Evolutionary conservation across 176 grass and related monocot species (phyloP).

Genomic region (Carex cristatella): DNA sequence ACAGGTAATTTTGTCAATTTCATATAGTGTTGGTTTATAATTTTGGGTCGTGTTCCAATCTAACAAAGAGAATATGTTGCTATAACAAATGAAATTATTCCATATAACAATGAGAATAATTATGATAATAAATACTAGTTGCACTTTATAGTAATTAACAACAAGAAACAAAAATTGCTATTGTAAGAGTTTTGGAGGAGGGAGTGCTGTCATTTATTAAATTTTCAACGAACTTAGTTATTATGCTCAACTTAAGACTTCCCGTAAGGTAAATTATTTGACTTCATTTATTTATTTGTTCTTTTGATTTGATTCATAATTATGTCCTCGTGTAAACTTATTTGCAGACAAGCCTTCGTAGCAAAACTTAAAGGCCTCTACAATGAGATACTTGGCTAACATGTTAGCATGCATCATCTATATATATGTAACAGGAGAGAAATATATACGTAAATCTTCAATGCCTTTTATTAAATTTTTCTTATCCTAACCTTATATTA

Average conservation of each 20-base stretch:
- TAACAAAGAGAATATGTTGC: neutral
- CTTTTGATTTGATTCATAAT: neutral
- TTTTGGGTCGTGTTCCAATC: neutral
- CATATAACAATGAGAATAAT: neutral
- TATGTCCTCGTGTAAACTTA: neutral
- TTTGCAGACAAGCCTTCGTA: conserved; percentile 55
- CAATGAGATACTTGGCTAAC: conserved; percentile 50
- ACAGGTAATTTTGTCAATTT: conserved; percentile 50
- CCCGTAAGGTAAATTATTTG: too few relatives aligned
- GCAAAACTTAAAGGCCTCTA: conserved; percentile 52
- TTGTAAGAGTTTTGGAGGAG: too few relatives aligned
- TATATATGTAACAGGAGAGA: neutral
- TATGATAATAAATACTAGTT: neutral
- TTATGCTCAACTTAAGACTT: neutral
- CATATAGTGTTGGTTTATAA: neutral
- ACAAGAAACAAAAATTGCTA: neutral
- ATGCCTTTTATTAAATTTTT: neutral
- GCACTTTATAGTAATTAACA: neutral
- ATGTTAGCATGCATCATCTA: neutral
- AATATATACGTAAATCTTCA: neutral
- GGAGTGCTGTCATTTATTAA: neutral
- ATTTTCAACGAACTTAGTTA: neutral
- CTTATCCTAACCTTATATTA: conserved; percentile 12
- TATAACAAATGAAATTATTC: neutral
- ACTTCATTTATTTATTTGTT: too few relatives aligned